phyloP scores from a whole-genome alignment of 805 yeast genomes.

The Osmozyma mogii region DNA sequence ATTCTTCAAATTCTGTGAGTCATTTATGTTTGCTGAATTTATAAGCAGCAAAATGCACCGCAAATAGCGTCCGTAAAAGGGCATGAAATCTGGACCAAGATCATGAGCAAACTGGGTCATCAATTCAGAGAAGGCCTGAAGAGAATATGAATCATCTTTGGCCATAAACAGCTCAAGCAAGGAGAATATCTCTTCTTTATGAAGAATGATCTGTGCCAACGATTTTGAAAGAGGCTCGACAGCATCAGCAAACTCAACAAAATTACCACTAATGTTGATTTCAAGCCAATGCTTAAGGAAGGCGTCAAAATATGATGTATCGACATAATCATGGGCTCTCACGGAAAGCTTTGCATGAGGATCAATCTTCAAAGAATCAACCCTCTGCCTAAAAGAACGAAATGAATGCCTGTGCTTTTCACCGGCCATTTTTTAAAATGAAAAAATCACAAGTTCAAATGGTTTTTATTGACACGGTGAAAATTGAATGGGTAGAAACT shows the following conservation, averaged over 20 bases:
- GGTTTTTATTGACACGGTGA: no score
- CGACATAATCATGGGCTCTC: slow-evolving; percentile 63
- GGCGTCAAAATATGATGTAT: slow-evolving; percentile 69
- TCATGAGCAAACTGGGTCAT: slow-evolving; percentile 85
- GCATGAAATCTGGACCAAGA: slow-evolving; percentile 83
- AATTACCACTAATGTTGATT: slow-evolving; percentile 67
- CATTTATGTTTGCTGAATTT: slow-evolving; percentile 27
- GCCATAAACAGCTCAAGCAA: slow-evolving; percentile 39
- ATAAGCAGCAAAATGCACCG: slow-evolving; percentile 42
- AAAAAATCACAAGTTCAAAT: no score
- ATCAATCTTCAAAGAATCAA: slow-evolving; percentile 78
- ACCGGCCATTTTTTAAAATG: neutral
- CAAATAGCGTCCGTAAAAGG: slow-evolving; percentile 52
- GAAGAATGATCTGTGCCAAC: slow-evolving; percentile 72
- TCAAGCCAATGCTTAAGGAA: slow-evolving; percentile 85
- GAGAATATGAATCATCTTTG: slow-evolving; percentile 57
- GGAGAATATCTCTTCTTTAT: slow-evolving; percentile 51
- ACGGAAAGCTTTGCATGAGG: slow-evolving; percentile 49
- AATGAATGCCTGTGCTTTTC: slow-evolving; percentile 48
- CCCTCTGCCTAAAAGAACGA: slow-evolving; percentile 74
- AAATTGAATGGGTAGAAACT: no score
- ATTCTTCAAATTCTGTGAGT: slow-evolving; percentile 46
- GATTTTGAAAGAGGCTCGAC: slow-evolving; percentile 54
- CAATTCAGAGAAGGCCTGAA: slow-evolving; percentile 73
- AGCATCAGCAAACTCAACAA: slow-evolving; percentile 52